These are phyloP conservation scores for Neocatenulostroma microsporum DNA, from an alignment of 2,329 filamentous ascomycete species.

Conservation along the genomic window DNA sequence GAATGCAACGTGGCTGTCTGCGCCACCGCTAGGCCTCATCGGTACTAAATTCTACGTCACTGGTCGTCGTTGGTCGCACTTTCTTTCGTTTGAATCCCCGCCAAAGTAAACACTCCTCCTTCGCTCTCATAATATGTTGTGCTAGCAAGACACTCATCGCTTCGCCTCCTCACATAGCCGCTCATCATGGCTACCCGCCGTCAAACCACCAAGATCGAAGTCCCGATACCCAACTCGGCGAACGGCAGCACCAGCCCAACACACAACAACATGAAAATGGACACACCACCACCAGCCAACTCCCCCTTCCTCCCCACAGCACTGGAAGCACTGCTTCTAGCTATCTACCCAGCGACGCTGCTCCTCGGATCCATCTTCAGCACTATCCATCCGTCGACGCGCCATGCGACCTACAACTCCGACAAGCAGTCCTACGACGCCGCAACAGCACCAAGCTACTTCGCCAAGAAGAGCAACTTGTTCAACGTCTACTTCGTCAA, in stretches of 20 bases:
- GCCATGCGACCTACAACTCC: constrained; percentile 53
- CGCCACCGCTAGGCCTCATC: too few species aligned
- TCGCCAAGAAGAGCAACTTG: constrained; percentile 85
- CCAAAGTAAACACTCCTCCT: too few species aligned
- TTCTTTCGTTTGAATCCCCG: too few species aligned
- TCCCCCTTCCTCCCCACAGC: constrained; percentile 62
- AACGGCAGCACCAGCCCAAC: constrained; percentile 9
- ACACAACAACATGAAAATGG: constrained; percentile 8
- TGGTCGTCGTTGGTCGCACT: too few species aligned
- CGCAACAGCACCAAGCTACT: constrained; percentile 65
- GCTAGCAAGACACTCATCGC: not conserved
- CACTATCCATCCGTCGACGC: constrained; percentile 67
- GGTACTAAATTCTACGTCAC: too few species aligned
- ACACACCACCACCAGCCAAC: constrained; percentile 12
- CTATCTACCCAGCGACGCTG: constrained; percentile 69
- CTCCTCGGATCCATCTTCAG: constrained; percentile 76
- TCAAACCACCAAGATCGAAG: constrained; percentile 16
- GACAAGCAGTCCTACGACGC: constrained; percentile 55
- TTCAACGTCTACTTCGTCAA: constrained; percentile 95
- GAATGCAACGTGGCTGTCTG: too few species aligned
- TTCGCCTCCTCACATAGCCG: not conserved
- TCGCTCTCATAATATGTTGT: too few species aligned
- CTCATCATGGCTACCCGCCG: constrained; percentile 13
- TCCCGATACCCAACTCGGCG: constrained; percentile 14
- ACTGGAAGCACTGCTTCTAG: constrained; percentile 57